phyloP scores from a whole-genome alignment of 2,329 filamentous ascomycete genomes.

The Knoxdaviesia proteae region DNA sequence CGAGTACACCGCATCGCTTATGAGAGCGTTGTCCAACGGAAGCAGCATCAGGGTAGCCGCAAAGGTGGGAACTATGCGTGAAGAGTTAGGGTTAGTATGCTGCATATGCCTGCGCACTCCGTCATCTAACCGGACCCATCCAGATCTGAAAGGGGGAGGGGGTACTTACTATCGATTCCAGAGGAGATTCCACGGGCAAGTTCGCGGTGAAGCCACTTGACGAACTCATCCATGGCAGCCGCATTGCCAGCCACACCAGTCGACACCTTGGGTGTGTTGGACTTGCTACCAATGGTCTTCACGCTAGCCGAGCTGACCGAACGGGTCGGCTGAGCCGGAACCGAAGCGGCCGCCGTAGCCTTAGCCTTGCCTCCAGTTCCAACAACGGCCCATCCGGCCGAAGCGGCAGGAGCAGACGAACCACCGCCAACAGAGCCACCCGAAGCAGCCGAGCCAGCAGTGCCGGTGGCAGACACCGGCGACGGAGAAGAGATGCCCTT shows the following conservation, averaged over 20 bases:
- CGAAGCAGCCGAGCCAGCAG: constrained; percentile 15
- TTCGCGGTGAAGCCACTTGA: constrained; percentile 73
- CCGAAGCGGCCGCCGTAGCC: constrained; percentile 15
- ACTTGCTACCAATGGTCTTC: constrained; percentile 21
- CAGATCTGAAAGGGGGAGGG: no score
- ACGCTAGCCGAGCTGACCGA: constrained; percentile 20
- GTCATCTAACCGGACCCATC: no score
- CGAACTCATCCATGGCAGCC: constrained; percentile 69
- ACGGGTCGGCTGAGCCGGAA: constrained; percentile 27
- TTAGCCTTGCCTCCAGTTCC: constrained; percentile 87
- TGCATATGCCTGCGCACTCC: no score
- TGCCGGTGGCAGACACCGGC: constrained; percentile 9
- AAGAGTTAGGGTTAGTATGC: neutral
- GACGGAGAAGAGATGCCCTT: constrained; percentile 32
- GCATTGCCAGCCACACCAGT: constrained; percentile 20
- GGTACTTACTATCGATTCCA: constrained; percentile 26
- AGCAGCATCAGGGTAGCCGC: constrained; percentile 55
- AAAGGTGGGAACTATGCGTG: constrained; percentile 50
- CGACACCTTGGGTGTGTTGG: constrained; percentile 33
- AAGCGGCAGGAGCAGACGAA: constrained; percentile 87
- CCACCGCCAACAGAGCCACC: constrained; percentile 29
- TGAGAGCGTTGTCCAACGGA: constrained; percentile 57
- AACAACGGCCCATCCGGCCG: constrained; percentile 90
- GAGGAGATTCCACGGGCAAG: constrained; percentile 49
- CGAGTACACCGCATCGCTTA: constrained; percentile 76